phyloP scores from a whole-genome alignment of 345 rosid species.

The Firmiana major region DNA sequence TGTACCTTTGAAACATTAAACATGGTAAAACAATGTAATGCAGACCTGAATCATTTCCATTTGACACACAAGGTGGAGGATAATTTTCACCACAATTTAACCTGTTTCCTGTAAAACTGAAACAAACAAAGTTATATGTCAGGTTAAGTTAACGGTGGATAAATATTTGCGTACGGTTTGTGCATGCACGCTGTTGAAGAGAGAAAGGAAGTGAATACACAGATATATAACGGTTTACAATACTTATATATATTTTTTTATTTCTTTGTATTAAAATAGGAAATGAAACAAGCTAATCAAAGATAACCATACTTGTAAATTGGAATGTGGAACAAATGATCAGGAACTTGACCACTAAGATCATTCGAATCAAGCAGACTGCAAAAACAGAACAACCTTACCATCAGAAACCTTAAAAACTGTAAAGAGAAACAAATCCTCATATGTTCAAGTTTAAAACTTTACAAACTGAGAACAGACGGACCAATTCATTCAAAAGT shows the following conservation, averaged over 20 bases:
- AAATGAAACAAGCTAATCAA: not conserved
- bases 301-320: slow-evolving; percentile 62
- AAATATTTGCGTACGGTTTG: not conserved
- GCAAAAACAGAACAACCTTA: slow-evolving; percentile 27
- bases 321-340: slow-evolving; percentile 48
- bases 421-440: not conserved
- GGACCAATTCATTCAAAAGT: slow-evolving; percentile 7
- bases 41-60: slow-evolving; percentile 52
- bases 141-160: slow-evolving; percentile 2
- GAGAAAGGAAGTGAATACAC: not conserved
- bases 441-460: not conserved
- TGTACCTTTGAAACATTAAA: slow-evolving; percentile 4
- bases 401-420: slow-evolving; percentile 14
- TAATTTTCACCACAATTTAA: slow-evolving; percentile 55
- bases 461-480: not conserved
- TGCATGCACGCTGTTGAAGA: not conserved
- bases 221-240: slow-evolving; percentile 4
- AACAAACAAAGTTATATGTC: slow-evolving; percentile 24
- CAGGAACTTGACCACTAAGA: slow-evolving; percentile 73
- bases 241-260: not conserved
- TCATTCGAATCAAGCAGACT: slow-evolving; percentile 79
- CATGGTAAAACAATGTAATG: not conserved
- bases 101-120: slow-evolving; percentile 77
- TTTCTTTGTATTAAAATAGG: not conserved
- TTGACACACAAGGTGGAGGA: slow-evolving; percentile 52